phyloP scores from a whole-genome alignment of 305 asterid species.

The Ajuga reptans region DNA sequence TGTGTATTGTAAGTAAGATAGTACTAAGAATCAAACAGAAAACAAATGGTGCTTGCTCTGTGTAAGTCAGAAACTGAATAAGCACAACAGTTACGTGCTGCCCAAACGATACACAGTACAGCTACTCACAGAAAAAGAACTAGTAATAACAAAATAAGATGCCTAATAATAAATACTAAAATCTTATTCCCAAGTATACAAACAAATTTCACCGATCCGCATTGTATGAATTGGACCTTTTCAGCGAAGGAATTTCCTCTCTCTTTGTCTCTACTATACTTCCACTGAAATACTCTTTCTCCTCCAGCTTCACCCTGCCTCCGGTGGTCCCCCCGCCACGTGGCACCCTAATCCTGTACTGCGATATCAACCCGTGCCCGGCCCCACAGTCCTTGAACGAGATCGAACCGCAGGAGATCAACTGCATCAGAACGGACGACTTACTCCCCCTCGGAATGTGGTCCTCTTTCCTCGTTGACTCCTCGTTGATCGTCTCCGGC shows the following conservation, averaged over 20 bases:
- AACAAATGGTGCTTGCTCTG: not conserved
- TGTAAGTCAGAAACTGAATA: not conserved
- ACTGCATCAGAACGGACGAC: constrained; percentile 67
- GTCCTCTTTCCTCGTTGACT: constrained; percentile 18
- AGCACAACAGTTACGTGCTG: constrained; percentile 8
- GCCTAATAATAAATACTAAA: not conserved
- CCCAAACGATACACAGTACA: not conserved
- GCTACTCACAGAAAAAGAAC: no score
- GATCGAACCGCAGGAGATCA: constrained; percentile 62
- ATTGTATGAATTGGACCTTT: constrained; percentile 69
- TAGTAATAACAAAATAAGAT: no score
- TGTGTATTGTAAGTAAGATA: no score
- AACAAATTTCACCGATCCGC: constrained; percentile 50
- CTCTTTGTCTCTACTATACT: constrained; percentile 60
- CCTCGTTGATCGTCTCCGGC: constrained; percentile 26
- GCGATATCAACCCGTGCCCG: constrained; percentile 47
- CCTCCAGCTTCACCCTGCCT: constrained; percentile 47
- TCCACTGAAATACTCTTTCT: constrained; percentile 78
- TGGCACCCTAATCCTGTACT: constrained; percentile 54
- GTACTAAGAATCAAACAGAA: no score
- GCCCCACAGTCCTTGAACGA: constrained; percentile 74
- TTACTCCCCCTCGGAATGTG: constrained; percentile 10
- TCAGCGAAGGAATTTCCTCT: constrained; percentile 43
- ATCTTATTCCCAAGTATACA: not conserved
- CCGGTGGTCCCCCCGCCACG: constrained; percentile 33